phyloP scores from a whole-genome alignment of 257 asterid genomes.

The Solanum chaucha region DNA sequence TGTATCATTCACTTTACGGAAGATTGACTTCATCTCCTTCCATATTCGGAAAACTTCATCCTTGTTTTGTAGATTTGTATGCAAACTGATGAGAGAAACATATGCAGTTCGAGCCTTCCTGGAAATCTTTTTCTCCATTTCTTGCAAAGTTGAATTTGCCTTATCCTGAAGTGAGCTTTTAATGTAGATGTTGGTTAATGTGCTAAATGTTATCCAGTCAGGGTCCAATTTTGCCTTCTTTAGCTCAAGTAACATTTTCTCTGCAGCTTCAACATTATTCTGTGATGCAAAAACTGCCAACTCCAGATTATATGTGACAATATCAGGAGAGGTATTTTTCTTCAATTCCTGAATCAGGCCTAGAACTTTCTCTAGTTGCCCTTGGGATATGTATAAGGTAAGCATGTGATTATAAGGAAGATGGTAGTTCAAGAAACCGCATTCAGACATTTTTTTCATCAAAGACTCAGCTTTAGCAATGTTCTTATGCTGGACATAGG shows the following conservation, averaged over 20 bases:
- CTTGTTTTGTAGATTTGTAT: constrained; percentile 40
- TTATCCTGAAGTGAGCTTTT: constrained; percentile 60
- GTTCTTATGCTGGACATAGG: constrained; percentile 58
- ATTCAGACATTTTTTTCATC: constrained; percentile 73
- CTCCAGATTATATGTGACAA: constrained; percentile 74
- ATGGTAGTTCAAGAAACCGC: constrained; percentile 47
- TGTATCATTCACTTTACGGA: constrained; percentile 49
- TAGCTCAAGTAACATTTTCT: constrained; percentile 43
- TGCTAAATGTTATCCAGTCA: constrained; percentile 88
- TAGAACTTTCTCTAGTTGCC: constrained; percentile 56
- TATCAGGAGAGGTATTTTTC: constrained; percentile 67
- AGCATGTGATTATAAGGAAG: constrained; percentile 88
- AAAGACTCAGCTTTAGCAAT: constrained; percentile 60
- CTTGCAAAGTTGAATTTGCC: constrained; percentile 54
- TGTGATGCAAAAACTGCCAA: constrained; percentile 57
- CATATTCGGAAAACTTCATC: constrained; percentile 53
- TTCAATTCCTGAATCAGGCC: constrained; percentile 42
- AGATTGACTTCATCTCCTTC: constrained; percentile 65
- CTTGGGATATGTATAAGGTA: constrained; percentile 57
- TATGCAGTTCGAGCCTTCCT: constrained; percentile 50
- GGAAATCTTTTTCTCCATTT: constrained; percentile 71
- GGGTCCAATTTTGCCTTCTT: constrained; percentile 56
- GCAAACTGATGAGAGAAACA: constrained; percentile 73
- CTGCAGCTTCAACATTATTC: constrained; percentile 59
- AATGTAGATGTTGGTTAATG: constrained; percentile 61